A percentile compares a stretch with the other conserved stretches of the same genome.
Conservation (phyloP, 2,329 filamentous ascomycete species). For the Xylaria sp. region DNA sequence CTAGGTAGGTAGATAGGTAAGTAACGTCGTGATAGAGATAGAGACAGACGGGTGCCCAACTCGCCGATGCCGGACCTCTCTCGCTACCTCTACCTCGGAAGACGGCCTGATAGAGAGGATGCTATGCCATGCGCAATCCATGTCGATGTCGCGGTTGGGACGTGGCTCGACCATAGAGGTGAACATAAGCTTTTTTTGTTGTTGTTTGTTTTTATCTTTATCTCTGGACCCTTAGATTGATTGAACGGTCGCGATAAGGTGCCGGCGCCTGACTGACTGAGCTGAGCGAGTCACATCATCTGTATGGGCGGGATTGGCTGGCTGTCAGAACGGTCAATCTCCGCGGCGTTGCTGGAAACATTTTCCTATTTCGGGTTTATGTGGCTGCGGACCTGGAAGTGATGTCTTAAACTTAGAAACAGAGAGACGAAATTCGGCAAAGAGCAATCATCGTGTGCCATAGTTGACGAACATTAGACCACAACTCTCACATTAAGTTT, state of each 20-base stretch:
- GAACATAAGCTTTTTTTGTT: slow-evolving; percentile 22
- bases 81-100: too few relatives aligned
- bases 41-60: not conserved
- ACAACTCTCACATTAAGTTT: too few relatives aligned
- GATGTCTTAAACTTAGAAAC: not conserved
- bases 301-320: slow-evolving; percentile 21
- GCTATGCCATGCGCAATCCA: slow-evolving; percentile 9
- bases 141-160: not conserved
- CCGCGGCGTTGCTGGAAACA: not conserved
- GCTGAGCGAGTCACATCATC: slow-evolving; percentile 14
- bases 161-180: slow-evolving; percentile 4
- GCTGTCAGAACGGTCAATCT: not conserved
- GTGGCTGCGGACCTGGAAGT: not conserved
- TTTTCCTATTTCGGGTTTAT: not conserved
- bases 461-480: not conserved
- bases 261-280: slow-evolving; percentile 1
- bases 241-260: not conserved
- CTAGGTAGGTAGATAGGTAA: slow-evolving; percentile 5
- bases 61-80: slow-evolving; percentile 22
- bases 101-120: not conserved
- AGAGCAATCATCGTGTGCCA: not conserved
- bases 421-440: not conserved
- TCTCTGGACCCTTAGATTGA: not conserved
- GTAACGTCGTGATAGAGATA: slow-evolving; percentile 16
- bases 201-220: not conserved